phyloP scores from a whole-genome alignment of 768 basidiomycete genomes.

The Sporobolomyces roseus region DNA sequence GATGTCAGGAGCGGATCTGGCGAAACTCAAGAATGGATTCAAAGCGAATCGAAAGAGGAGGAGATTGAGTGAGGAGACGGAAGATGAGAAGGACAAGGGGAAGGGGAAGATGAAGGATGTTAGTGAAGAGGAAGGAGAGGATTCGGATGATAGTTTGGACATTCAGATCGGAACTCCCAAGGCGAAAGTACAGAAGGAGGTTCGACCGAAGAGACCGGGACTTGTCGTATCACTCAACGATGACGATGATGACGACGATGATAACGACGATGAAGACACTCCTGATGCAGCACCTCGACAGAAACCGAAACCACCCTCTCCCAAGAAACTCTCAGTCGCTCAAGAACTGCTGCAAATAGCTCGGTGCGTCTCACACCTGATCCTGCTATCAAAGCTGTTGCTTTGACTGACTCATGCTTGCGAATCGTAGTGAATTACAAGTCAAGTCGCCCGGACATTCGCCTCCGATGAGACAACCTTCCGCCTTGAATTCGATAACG shows the following conservation, averaged over 20 bases:
- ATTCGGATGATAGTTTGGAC: slow-evolving; percentile 1
- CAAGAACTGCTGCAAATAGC: slow-evolving; percentile 14
- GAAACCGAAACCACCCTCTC: background rate
- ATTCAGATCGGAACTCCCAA: background rate
- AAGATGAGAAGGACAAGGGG: background rate
- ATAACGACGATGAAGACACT: background rate
- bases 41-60: background rate
- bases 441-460: background rate
- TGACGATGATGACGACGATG: slow-evolving; percentile 3
- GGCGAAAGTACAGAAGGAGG: background rate
- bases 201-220: background rate
- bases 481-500: background rate
- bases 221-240: background rate
- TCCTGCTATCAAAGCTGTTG: background rate
- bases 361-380: background rate
- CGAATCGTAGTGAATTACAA: background rate
- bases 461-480: background rate
- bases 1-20: background rate
- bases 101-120: background rate
- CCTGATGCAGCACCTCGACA: background rate
- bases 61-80: background rate
- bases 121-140: background rate
- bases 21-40: background rate
- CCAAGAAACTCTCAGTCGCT: background rate
- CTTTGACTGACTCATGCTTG: no score